Evolutionary conservation across 495 filamentous ascomycete species (phyloP).

Genomic region (Cercophora newfieldiana): DNA sequence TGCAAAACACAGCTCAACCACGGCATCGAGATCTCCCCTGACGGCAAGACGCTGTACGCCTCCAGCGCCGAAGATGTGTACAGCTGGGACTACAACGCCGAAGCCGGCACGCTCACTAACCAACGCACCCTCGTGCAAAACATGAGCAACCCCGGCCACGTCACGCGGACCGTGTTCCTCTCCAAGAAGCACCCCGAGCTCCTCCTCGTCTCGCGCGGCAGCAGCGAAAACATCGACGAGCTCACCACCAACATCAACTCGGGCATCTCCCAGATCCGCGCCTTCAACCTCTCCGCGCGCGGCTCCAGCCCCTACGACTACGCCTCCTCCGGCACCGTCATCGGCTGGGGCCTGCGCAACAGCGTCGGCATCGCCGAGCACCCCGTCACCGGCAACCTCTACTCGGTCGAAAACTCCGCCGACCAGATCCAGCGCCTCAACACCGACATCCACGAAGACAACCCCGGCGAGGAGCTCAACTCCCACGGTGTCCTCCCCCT

Average conservation of each 20-base stretch:
- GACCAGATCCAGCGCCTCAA: constrained; percentile 59
- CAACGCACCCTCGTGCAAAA: constrained; percentile 52
- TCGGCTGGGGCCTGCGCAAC: constrained; percentile 75
- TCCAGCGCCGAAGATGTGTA: constrained; percentile 58
- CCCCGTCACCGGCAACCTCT: constrained; percentile 55
- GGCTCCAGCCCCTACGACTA: constrained; percentile 46
- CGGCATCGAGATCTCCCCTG: constrained; percentile 62
- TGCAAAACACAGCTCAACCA: constrained; percentile 50
- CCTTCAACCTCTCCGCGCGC: constrained; percentile 56
- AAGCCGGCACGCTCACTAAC: constrained; percentile 40
- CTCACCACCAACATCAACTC: constrained; percentile 44
- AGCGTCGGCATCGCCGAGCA: constrained; percentile 65
- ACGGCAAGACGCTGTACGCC: constrained; percentile 65
- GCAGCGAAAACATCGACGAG: constrained; percentile 59
- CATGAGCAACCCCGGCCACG: constrained; percentile 62
- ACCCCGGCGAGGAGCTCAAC: constrained; percentile 76
- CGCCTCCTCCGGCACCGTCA: constrained; percentile 50
- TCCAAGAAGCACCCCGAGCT: constrained; percentile 46
- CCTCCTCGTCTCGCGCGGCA: constrained; percentile 66
- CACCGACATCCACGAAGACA: constrained; percentile 64
- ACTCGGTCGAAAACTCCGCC: constrained; percentile 70
- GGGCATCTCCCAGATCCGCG: constrained; percentile 64
- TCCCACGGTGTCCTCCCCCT: constrained; percentile 62
- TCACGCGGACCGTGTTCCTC: constrained; percentile 62
- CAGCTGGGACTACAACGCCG: constrained; percentile 61